Percentiles rank a stretch among this genome's conserved stretches.
Conservation (phyloP, 495 filamentous ascomycete species). For the Pyrenopolyporus hunteri region DNA sequence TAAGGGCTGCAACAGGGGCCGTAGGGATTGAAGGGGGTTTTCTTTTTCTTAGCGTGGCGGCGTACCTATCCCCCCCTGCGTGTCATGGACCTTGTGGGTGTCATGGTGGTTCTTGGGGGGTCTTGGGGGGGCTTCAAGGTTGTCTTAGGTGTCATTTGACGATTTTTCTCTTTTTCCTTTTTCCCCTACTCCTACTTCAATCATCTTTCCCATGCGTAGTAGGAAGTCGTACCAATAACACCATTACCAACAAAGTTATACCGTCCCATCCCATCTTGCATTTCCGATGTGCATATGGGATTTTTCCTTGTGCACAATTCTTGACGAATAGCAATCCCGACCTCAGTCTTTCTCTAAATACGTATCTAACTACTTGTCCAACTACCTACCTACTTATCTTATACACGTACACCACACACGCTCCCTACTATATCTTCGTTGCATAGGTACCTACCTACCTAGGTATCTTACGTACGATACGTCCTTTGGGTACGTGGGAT, state of each 20-base stretch:
- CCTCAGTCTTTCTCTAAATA: slow-evolving; percentile 27
- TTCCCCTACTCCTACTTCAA: neutral
- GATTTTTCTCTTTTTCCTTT: slow-evolving; percentile 2
- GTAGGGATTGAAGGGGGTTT: neutral
- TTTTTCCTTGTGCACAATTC: slow-evolving; percentile 1
- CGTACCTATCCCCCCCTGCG: neutral
- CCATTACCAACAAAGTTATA: no score
- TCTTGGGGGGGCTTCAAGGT: no score
- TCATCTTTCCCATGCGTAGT: no score
- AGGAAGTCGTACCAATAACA: slow-evolving; percentile 17
- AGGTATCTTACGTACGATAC: no score
- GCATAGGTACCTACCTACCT: slow-evolving; percentile 12
- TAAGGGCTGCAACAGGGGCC: neutral
- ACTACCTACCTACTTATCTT: no score
- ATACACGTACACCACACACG: no score
- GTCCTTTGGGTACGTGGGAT: no score
- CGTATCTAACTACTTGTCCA: slow-evolving; percentile 4
- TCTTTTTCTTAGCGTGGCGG: slow-evolving; percentile 9
- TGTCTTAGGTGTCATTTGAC: slow-evolving; percentile 28
- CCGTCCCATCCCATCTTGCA: neutral
- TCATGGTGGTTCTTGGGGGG: no score
- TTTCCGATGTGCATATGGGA: slow-evolving; percentile 21
- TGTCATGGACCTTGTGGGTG: no score
- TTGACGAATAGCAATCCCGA: slow-evolving; percentile 24
- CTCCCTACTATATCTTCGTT: no score